These are phyloP conservation scores for Wickerhamiella musiphila DNA, from an alignment of 805 yeast genomes.

Conservation along the genomic window DNA sequence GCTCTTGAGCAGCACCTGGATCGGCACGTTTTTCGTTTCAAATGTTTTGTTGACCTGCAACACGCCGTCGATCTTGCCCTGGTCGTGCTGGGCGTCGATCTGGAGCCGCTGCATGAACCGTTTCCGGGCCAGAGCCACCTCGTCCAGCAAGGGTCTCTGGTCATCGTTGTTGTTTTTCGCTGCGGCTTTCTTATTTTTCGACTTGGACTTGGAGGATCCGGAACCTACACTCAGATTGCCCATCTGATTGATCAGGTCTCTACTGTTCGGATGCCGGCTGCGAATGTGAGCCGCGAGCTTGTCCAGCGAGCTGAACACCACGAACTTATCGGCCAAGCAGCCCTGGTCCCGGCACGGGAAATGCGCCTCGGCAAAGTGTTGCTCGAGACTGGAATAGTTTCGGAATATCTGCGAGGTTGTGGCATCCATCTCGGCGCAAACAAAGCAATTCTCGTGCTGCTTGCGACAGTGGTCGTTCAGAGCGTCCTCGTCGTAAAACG, in stretches of 20 bases:
- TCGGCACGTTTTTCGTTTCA: slow-evolving; percentile 11
- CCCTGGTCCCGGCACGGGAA: slow-evolving; percentile 56
- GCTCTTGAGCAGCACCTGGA: slow-evolving; percentile 11
- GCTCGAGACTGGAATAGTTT: slow-evolving; percentile 55
- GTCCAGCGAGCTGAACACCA: slow-evolving; percentile 73
- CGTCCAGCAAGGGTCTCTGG: slow-evolving; percentile 3
- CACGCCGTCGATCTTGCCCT: slow-evolving; percentile 14
- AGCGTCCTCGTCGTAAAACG: slow-evolving; percentile 84
- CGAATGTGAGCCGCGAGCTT: slow-evolving; percentile 75
- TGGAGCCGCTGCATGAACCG: slow-evolving; percentile 14
- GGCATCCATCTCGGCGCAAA: slow-evolving; percentile 53
- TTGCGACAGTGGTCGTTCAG: slow-evolving; percentile 65
- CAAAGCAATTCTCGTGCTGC: slow-evolving; percentile 72
- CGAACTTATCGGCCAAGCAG: slow-evolving; percentile 80
- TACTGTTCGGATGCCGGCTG: slow-evolving; percentile 5
- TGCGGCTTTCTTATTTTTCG: neutral
- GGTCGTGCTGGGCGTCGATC: slow-evolving; percentile 20
- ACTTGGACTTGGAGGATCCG: neutral
- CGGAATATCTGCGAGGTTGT: slow-evolving; percentile 53
- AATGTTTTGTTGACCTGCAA: slow-evolving; percentile 12
- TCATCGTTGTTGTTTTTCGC: neutral
- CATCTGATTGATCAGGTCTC: neutral
- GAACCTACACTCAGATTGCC: neutral
- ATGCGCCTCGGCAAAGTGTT: slow-evolving; percentile 61
- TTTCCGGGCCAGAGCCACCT: neutral